phyloP scores from a whole-genome alignment of 768 basidiomycete genomes.

The Candolleomyces efflorescens region DNA sequence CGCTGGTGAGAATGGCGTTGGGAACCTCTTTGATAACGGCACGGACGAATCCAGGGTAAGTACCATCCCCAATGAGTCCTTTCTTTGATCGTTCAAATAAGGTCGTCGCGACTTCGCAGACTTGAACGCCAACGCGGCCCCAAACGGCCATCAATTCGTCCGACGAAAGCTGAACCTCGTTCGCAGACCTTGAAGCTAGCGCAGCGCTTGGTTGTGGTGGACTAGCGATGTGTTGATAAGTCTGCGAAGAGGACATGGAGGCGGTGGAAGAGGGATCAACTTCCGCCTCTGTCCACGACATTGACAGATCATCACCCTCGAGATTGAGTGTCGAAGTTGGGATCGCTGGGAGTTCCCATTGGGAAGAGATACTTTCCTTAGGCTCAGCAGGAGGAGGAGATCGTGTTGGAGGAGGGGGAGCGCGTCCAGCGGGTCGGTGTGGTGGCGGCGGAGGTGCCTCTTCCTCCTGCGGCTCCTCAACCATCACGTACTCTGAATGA shows the following conservation, averaged over 20 bases:
- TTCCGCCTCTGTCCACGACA: constrained; percentile 57
- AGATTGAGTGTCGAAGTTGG: constrained; percentile 53
- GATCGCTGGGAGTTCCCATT: constrained; percentile 67
- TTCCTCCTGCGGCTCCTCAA: constrained; percentile 44
- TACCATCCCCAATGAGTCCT: constrained; percentile 78
- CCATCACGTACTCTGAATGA: constrained; percentile 59
- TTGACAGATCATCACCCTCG: constrained; percentile 44
- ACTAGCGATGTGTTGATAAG: constrained; percentile 1
- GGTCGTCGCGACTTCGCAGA: constrained; percentile 64
- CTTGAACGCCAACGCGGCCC: constrained; percentile 69
- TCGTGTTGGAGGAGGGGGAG: constrained; percentile 28
- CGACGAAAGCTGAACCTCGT: constrained; percentile 37
- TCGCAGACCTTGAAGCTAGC: constrained; percentile 7
- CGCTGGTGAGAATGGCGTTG: constrained; percentile 41
- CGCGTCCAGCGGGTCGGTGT: constrained; percentile 35
- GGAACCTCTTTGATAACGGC: constrained; percentile 66
- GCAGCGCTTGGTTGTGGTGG: constrained; percentile 1
- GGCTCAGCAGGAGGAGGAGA: constrained; percentile 23
- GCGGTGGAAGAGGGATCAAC: background rate
- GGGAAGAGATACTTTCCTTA: constrained; percentile 38
- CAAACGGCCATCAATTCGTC: constrained; percentile 71
- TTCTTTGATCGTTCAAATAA: constrained; percentile 76
- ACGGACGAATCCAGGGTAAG: constrained; percentile 72
- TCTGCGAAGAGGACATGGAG: constrained; percentile 13
- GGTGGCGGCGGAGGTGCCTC: constrained; percentile 46